Evolutionary conservation across 106 monocot genomes (phyloP).

Genomic region (Dendrobium officinale): DNA sequence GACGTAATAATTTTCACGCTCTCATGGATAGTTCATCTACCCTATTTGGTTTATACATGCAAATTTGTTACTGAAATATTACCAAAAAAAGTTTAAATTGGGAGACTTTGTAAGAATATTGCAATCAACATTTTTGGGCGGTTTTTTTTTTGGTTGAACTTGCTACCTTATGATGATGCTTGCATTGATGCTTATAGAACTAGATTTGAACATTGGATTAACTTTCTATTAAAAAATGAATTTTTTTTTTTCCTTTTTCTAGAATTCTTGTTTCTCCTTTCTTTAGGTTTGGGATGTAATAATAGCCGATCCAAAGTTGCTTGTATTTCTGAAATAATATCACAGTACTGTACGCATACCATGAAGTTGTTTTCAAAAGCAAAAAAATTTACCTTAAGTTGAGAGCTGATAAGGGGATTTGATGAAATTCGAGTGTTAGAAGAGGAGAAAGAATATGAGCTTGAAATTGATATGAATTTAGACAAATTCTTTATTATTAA

Average conservation of each 20-base stretch:
- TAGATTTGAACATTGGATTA: not conserved
- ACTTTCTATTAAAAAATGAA: not conserved
- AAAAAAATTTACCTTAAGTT: slow-evolving; percentile 58
- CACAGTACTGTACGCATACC: slow-evolving; percentile 92
- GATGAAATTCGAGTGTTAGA: too few species aligned
- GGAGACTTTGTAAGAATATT: too few species aligned
- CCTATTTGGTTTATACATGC: too few species aligned
- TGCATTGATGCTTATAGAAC: not conserved
- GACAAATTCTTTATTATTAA: too few species aligned
- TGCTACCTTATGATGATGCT: not conserved
- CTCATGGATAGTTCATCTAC: too few species aligned
- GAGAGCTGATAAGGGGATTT: too few species aligned
- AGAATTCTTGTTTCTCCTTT: slow-evolving; percentile 4
- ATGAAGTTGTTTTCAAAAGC: slow-evolving; percentile 94
- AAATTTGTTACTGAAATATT: too few species aligned
- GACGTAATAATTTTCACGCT: too few species aligned
- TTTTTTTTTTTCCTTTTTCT: not conserved
- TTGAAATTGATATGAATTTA: too few species aligned
- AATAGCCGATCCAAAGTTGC: slow-evolving; percentile 82
- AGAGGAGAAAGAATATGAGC: too few species aligned
- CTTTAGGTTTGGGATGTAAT: slow-evolving; percentile 96
- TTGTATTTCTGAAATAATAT: slow-evolving; percentile 92
- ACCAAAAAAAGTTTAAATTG: not conserved
- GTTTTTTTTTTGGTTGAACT: not conserved
- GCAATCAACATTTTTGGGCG: not conserved